Conservation (phyloP, 2,329 filamentous ascomycete species). For the Paraphaeosphaeria minitans region DNA sequence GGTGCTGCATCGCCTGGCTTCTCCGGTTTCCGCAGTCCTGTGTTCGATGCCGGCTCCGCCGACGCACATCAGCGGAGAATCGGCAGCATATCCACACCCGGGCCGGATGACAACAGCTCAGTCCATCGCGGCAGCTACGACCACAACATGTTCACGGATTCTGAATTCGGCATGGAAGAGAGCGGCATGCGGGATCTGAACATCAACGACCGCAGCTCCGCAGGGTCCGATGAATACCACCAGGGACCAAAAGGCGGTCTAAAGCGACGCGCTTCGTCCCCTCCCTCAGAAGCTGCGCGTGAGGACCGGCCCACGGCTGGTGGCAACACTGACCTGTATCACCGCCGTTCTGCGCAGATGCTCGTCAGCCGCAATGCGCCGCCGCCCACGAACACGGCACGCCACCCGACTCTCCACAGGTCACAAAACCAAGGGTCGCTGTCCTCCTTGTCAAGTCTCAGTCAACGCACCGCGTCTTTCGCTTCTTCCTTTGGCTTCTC, state of each 20-base stretch:
- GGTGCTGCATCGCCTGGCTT: slow-evolving; percentile 52
- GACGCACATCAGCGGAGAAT: slow-evolving; percentile 51
- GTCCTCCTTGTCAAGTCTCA: slow-evolving; percentile 68
- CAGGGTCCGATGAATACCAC: slow-evolving; percentile 52
- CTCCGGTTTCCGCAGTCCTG: slow-evolving; percentile 50
- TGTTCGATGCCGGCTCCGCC: slow-evolving; percentile 38
- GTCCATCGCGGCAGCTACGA: slow-evolving; percentile 68
- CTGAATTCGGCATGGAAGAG: slow-evolving; percentile 61
- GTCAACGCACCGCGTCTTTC: slow-evolving; percentile 65
- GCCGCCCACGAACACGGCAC: slow-evolving; percentile 1
- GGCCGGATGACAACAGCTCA: slow-evolving; percentile 57
- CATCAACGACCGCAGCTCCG: slow-evolving; percentile 59
- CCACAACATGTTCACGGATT: slow-evolving; percentile 58
- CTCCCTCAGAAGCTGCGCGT: slow-evolving; percentile 60
- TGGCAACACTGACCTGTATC: slow-evolving; percentile 56
- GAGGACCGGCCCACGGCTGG: slow-evolving; percentile 53
- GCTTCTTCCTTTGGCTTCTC: slow-evolving; percentile 66
- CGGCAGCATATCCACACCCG: slow-evolving; percentile 54
- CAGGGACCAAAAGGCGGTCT: slow-evolving; percentile 57
- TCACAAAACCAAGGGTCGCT: slow-evolving; percentile 64
- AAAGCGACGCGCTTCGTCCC: slow-evolving; percentile 69
- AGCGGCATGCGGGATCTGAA: slow-evolving; percentile 57
- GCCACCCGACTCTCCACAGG: slow-evolving; percentile 53
- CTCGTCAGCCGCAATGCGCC: slow-evolving; percentile 61
- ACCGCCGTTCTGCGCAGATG: slow-evolving; percentile 61